A percentile compares a stretch with the other conserved stretches of the same genome.
These are phyloP conservation scores for Imleria badia DNA, from an alignment of 768 basidiomycete genomes.

Conservation along the genomic window DNA sequence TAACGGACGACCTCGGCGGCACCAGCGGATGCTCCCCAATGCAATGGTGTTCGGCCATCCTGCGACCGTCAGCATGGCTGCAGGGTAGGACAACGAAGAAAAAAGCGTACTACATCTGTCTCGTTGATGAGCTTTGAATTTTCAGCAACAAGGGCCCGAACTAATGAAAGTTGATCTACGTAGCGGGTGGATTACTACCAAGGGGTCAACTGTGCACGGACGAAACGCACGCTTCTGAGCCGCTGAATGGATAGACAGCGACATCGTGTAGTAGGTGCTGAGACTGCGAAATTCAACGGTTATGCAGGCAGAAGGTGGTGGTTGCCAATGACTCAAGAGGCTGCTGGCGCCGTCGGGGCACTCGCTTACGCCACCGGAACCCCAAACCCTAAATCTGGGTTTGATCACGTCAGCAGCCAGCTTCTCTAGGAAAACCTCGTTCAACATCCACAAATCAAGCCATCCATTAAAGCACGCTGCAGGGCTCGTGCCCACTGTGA, in stretches of 20 bases:
- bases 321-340: not conserved
- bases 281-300: not conserved
- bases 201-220: not conserved
- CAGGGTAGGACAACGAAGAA: not conserved
- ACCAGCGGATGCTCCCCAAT: constrained; percentile 81
- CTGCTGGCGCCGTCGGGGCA: constrained; percentile 9
- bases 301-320: not conserved
- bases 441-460: not conserved
- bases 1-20: constrained; percentile 64
- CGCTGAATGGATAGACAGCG: constrained; percentile 56
- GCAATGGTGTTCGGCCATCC: constrained; percentile 82
- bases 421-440: not conserved
- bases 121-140: constrained; percentile 62
- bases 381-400: constrained; percentile 28
- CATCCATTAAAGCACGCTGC: not conserved
- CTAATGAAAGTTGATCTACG: constrained; percentile 68
- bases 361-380: constrained; percentile 1
- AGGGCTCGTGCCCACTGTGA: not conserved
- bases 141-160: constrained; percentile 63
- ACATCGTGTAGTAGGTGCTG: constrained; percentile 31
- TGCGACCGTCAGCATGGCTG: constrained; percentile 23
- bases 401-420: constrained; percentile 9
- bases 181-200: not conserved
- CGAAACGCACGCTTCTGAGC: constrained; percentile 59
- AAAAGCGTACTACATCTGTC: constrained; percentile 53